Conservation (phyloP, 2,329 filamentous ascomycete species). For the Leptographium flavum region DNA sequence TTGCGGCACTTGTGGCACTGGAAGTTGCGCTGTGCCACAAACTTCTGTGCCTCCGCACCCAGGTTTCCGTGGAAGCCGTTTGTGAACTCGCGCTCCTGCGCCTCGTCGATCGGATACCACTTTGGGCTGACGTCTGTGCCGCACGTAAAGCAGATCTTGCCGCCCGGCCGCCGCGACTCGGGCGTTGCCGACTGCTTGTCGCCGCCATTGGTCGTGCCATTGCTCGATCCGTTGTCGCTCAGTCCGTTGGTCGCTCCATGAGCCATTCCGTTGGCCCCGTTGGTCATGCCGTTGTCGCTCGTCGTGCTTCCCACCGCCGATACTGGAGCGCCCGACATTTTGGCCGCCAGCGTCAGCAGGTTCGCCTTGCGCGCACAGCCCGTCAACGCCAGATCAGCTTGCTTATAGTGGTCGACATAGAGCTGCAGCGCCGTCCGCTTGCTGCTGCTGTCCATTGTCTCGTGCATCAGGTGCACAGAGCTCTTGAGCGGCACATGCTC, state of each 20-base stretch:
- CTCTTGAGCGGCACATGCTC: slow-evolving; percentile 65
- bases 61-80: slow-evolving; percentile 36
- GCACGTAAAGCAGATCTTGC: slow-evolving; percentile 49
- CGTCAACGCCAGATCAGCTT: slow-evolving; percentile 79
- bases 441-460: slow-evolving; percentile 54
- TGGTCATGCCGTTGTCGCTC: background rate
- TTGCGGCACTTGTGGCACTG: slow-evolving; percentile 67
- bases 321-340: slow-evolving; percentile 26
- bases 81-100: slow-evolving; percentile 34
- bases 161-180: slow-evolving; percentile 22
- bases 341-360: slow-evolving; percentile 51
- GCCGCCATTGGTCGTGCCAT: slow-evolving; percentile 14
- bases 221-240: background rate
- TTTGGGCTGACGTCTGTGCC: slow-evolving; percentile 58
- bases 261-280: no score
- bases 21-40: slow-evolving; percentile 44
- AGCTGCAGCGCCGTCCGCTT: slow-evolving; percentile 72
- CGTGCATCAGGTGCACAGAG: slow-evolving; percentile 64
- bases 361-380: slow-evolving; percentile 90
- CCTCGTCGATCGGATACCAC: slow-evolving; percentile 50
- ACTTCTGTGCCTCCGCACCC: slow-evolving; percentile 42
- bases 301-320: background rate
- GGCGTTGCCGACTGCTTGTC: slow-evolving; percentile 14
- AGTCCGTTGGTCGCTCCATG: no score
- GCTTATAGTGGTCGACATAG: slow-evolving; percentile 82